Conservation (phyloP, 495 filamentous ascomycete species). For the Aspergillus baeticus region DNA sequence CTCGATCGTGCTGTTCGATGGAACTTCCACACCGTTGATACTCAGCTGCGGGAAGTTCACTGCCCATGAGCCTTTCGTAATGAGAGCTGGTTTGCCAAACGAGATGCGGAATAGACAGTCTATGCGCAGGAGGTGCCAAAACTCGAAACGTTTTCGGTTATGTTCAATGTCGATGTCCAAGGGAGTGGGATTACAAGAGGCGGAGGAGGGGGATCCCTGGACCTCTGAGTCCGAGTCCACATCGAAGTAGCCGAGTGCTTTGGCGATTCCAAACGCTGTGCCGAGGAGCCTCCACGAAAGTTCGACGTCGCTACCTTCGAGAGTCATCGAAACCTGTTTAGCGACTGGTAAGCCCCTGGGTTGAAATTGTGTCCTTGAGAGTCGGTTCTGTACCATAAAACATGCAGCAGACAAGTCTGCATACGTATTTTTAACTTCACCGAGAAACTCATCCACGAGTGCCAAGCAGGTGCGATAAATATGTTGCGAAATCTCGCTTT, state of each 20-base stretch:
- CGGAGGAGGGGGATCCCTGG: no score
- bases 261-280: no score
- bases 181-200: no score
- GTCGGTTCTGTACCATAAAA: constrained; percentile 16
- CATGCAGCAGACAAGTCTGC: constrained; percentile 16
- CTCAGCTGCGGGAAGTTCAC: constrained; percentile 24
- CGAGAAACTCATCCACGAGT: constrained; percentile 7
- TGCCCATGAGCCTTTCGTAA: constrained; percentile 18
- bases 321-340: constrained; percentile 18
- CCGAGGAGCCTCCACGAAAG: no score
- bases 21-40: constrained; percentile 15
- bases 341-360: no score
- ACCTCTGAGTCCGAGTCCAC: constrained; percentile 2
- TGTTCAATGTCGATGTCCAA: constrained; percentile 14
- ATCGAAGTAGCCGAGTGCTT: no score
- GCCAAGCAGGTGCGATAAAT: no score
- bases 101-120: constrained; percentile 22
- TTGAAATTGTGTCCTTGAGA: no score
- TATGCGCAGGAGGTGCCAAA: constrained; percentile 22
- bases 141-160: constrained; percentile 26
- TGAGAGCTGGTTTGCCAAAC: constrained; percentile 19
- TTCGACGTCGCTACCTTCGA: constrained; percentile 3
- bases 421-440: constrained; percentile 8
- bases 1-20: constrained; percentile 19
- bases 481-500: no score